phyloP scores from a whole-genome alignment of 148 eudicot species.

The Beta vulgaris region DNA sequence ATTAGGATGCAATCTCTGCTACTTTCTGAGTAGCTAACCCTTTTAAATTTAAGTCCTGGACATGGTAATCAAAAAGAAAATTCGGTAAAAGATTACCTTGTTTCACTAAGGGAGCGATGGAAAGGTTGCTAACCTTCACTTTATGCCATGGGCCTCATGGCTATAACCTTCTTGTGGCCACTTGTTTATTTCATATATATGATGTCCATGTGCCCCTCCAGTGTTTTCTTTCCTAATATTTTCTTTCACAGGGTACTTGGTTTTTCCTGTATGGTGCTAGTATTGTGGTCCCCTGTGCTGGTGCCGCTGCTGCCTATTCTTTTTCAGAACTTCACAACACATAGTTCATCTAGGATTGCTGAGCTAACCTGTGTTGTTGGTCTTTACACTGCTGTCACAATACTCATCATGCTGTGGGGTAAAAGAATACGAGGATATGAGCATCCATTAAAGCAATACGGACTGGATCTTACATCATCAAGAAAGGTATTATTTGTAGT shows the following conservation, averaged over 20 bases:
- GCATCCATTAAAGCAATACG: slow-evolving; percentile 74
- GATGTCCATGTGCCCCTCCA: neutral
- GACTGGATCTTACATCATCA: slow-evolving; percentile 66
- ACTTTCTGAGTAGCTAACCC: neutral
- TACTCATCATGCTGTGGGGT: slow-evolving; percentile 80
- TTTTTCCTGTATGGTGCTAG: slow-evolving; percentile 75
- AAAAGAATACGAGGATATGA: slow-evolving; percentile 85
- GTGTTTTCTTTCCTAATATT: slow-evolving; percentile 5
- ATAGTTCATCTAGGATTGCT: slow-evolving; percentile 45
- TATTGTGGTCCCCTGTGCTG: slow-evolving; percentile 87
- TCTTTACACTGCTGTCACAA: slow-evolving; percentile 63
- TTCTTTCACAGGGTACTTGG: slow-evolving; percentile 62
- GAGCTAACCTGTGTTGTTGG: slow-evolving; percentile 81
- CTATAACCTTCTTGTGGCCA: neutral
- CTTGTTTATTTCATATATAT: neutral
- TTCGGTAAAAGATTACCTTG: neutral
- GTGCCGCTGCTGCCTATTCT: slow-evolving; percentile 83
- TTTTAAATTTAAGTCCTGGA: neutral
- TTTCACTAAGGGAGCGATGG: neutral
- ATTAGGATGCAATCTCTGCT: neutral
- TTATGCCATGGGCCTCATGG: neutral
- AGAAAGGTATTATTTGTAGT: slow-evolving; percentile 44
- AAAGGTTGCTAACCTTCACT: neutral
- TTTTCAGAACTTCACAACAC: slow-evolving; percentile 65
- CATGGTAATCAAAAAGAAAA: neutral